Evolutionary conservation across 768 basidiomycete genomes (phyloP).

Genomic region (Trametes sanguinea): DNA sequence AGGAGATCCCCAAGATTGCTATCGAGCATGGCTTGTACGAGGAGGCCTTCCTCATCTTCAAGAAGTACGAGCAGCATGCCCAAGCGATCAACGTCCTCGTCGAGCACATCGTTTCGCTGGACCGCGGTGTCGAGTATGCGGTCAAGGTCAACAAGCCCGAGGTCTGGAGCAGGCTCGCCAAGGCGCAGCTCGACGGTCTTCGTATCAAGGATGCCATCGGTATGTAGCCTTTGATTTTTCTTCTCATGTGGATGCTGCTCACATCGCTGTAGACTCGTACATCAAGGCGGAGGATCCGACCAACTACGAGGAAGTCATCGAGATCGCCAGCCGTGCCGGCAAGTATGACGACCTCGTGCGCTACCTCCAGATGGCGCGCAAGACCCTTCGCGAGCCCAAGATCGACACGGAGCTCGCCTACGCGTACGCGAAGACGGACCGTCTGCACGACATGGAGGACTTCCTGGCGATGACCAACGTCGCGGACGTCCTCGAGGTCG

Average conservation of each 20-base stretch:
- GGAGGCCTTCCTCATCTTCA: conserved; percentile 96
- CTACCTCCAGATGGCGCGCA: conserved; percentile 98
- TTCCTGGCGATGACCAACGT: conserved; percentile 99
- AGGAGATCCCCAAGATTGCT: conserved; percentile 95
- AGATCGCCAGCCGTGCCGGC: conserved; percentile 92
- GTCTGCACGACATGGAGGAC: conserved; percentile 99
- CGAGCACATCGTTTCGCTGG: conserved; percentile 96
- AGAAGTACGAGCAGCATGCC: conserved; percentile 94
- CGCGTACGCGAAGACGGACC: conserved; percentile 96
- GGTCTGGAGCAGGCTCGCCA: conserved; percentile 97
- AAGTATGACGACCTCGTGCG: conserved; percentile 93
- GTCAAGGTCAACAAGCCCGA: conserved; percentile 95
- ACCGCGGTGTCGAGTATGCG: conserved; percentile 94
- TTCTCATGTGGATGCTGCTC: background rate
- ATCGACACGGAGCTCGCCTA: conserved; percentile 98
- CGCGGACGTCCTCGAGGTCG: conserved; percentile 93
- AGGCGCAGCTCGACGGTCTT: conserved; percentile 96
- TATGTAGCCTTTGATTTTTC: conserved; percentile 36
- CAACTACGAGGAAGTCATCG: conserved; percentile 94
- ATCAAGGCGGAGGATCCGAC: conserved; percentile 95
- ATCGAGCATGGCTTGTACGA: conserved; percentile 95
- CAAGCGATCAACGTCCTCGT: conserved; percentile 97
- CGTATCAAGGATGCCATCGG: conserved; percentile 98
- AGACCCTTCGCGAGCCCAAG: conserved; percentile 92
- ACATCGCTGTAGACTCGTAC: conserved; percentile 72